Base-by-base conservation (phyloP, 371 early-diverging fungal species). In the Smittium culicis region DNA sequence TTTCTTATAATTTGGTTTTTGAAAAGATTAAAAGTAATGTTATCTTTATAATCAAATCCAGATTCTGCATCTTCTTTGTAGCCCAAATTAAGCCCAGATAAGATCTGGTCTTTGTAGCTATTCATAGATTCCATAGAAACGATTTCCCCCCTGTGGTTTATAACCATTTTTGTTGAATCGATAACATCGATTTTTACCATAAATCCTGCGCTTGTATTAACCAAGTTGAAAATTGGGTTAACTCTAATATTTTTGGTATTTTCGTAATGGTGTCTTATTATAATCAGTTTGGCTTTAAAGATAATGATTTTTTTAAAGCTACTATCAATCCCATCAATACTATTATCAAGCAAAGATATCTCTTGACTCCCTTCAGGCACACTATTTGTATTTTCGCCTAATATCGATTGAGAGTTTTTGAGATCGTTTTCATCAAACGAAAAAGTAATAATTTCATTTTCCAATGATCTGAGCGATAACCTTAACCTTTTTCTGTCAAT, bases 391-490 rank as follows among this genome's bases (percentile, higher is more conserved):
- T 27, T 27, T 3, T 11, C 27, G 5, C 25, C 25, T 5, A 57
- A 27, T 5, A n/a, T 27, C 3, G 57, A 3, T n/a, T 57, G 16
- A 11, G 27, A 25, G 27, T 57, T 27, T 57, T 20, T 20, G 5
- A 57, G 25, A n/a, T 27, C 57, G 3, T 57, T 5, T 25, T 27
- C 57, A 20, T 57, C 57, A 58, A 73, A 84, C 5, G 84, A 81
- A 24, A 83, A 74, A 16, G 79, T 72, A 8, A 84, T 77, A 29
- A 73, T 67, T 65, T 83, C 79, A 17, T 79, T 80, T 33, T 84
- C 80, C 32, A 84, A 70, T 0, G 85, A 77, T 1, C 85, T 79
- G 60, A 84, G 73, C 34, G 73, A 72, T 24, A 79, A 74, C 8
- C 85, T 71, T 27, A 80, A 35, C 16, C 74, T 72, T 24, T 83